Conservation (phyloP, 2,329 filamentous ascomycete species). For the Nigrograna mackinnonii region DNA sequence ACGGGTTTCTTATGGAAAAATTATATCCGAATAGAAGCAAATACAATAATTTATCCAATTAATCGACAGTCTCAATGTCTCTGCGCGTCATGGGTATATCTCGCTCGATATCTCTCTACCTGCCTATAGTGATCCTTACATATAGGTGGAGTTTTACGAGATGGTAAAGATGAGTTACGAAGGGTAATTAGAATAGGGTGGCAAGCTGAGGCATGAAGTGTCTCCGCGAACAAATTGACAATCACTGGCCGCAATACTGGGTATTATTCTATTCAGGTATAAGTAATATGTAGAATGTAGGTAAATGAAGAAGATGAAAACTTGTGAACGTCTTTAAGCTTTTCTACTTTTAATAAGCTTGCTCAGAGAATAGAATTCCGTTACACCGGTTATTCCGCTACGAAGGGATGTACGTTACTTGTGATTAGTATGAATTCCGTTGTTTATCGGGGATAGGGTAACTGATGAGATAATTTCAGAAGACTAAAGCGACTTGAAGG, state of each 20-base stretch:
- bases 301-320: not conserved
- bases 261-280: not conserved
- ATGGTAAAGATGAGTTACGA: not conserved
- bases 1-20: not conserved
- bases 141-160: not conserved
- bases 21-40: conserved; percentile 1
- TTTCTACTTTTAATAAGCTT: not conserved
- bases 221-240: not conserved
- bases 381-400: not conserved
- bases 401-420: not conserved
- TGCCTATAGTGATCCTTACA: not conserved
- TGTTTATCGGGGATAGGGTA: too few relatives aligned
- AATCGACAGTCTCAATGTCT: conserved; percentile 1
- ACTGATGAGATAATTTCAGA: too few relatives aligned
- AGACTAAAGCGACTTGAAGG: too few relatives aligned
- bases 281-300: not conserved
- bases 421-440: too few relatives aligned
- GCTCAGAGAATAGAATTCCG: not conserved
- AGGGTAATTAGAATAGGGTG: not conserved
- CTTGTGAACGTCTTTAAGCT: not conserved
- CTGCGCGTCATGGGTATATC: not conserved
- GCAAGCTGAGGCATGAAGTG: not conserved
- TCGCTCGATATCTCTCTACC: not conserved
- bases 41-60: not conserved
- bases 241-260: not conserved